Base-by-base conservation (phyloP, 345 rosid species). In the Citrus mangshanensis region DNA sequence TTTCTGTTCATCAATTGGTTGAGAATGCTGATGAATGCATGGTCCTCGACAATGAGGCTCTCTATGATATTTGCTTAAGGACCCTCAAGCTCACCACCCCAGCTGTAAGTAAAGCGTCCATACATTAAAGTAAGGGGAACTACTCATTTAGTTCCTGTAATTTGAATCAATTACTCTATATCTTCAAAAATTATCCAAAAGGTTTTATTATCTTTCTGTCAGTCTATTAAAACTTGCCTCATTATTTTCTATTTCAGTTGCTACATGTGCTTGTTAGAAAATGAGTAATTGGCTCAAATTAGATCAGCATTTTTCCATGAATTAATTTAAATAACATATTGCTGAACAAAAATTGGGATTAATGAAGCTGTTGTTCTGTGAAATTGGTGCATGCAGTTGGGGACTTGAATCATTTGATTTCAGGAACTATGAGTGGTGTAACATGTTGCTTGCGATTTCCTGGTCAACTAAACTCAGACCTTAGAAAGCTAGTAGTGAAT, bases 1-100 rank as follows among this genome's bases (percentile, higher is more conserved):
- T 85, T 38, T 82, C 82, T 49, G 88, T 82, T 49, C 88, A 85
- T 69, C 84, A 82, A 40, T 78, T 85, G 34, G 84, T 82, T n/a
- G 84, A 82, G 58, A 85, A 85, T 82, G 88, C 79, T 46, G 86
- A 85, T 72, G 86, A 85, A 72, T 80, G 85, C 60, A 85, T 85
- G 88, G 85, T 85, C 14, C 88, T 82, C 25, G 84, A 82, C 70
- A 85, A 85, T 28, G 85, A 85, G 30, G 85, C 84, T 25, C 79
- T 82, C 55, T 85, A 78, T 62, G 85, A 85, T 64, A 85, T 82
- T 49, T 85, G 84, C 75, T 85, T 82, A 73, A 73, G 82, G 56
- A 85, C 86, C 5, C 86, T 82, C 67, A 85, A 80, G 81, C 88
- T 85, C 64, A 73, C 79, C 10, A 82, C 84, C n/a, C 88, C 24